phyloP scores from a whole-genome alignment of 2,329 filamentous ascomycete genomes.

The Chaetomium globosum region DNA sequence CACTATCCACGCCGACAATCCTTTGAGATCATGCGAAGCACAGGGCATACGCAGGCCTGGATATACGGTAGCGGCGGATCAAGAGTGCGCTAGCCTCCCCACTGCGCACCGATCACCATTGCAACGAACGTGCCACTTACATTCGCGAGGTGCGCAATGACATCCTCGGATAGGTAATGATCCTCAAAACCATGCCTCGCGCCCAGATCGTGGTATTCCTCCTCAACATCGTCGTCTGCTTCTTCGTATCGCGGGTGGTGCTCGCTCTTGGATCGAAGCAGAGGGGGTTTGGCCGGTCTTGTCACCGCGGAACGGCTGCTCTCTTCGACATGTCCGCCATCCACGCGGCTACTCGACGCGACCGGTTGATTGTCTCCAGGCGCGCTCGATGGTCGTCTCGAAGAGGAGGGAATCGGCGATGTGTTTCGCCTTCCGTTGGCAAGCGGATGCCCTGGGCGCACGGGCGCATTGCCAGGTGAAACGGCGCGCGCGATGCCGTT shows the following conservation, averaged over 20 bases:
- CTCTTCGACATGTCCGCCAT: slow-evolving; percentile 23
- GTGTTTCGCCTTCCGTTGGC: slow-evolving; percentile 22
- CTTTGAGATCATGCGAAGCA: neutral
- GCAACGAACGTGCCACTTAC: slow-evolving; percentile 52
- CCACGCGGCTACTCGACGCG: slow-evolving; percentile 34
- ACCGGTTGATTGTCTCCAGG: slow-evolving; percentile 46
- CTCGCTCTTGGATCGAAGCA: slow-evolving; percentile 62
- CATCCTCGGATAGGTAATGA: slow-evolving; percentile 87
- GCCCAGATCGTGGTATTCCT: slow-evolving; percentile 57
- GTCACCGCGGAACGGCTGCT: slow-evolving; percentile 32
- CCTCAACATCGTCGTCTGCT: slow-evolving; percentile 44
- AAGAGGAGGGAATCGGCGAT: slow-evolving; percentile 22
- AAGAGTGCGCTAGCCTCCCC: slow-evolving; percentile 10
- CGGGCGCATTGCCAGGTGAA: slow-evolving; percentile 16
- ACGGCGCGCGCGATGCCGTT: slow-evolving; percentile 17
- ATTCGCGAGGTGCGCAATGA: slow-evolving; percentile 79
- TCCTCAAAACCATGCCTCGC: slow-evolving; percentile 88
- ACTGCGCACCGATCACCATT: neutral
- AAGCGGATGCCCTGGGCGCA: slow-evolving; percentile 6
- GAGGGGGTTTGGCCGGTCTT: slow-evolving; percentile 52
- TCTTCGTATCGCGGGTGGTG: slow-evolving; percentile 47
- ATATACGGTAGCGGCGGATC: neutral
- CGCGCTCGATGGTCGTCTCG: slow-evolving; percentile 51
- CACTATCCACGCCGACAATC: neutral
- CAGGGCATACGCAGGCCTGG: neutral